Conservation (phyloP, 2,329 filamentous ascomycete species). For the Bipolaris oryzae region DNA sequence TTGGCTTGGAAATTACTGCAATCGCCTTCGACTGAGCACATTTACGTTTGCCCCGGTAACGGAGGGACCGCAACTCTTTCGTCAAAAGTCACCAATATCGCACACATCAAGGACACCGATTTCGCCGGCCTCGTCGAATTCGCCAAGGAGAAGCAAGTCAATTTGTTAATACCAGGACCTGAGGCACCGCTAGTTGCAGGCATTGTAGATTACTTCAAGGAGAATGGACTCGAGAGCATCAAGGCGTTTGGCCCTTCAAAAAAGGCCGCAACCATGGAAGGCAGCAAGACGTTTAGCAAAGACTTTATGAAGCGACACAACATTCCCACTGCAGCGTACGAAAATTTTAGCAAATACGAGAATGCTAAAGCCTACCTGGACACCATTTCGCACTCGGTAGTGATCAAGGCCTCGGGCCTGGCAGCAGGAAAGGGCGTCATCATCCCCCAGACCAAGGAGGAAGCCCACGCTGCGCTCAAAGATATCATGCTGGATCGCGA, state of each 20-base stretch:
- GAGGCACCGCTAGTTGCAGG: slow-evolving; percentile 94
- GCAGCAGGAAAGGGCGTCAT: slow-evolving; percentile 97
- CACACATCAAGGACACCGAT: slow-evolving; percentile 72
- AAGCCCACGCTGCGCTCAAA: slow-evolving; percentile 80
- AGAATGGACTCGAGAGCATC: slow-evolving; percentile 60
- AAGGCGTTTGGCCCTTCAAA: slow-evolving; percentile 84
- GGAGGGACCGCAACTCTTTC: slow-evolving; percentile 69
- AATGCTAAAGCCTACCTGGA: slow-evolving; percentile 73
- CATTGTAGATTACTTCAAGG: slow-evolving; percentile 78
- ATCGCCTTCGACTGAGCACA: slow-evolving; percentile 76
- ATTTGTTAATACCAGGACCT: slow-evolving; percentile 86
- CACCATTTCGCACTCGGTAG: slow-evolving; percentile 51
- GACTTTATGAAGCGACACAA: slow-evolving; percentile 93
- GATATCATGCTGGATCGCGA: slow-evolving; percentile 89
- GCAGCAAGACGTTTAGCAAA: slow-evolving; percentile 96
- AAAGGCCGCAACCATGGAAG: slow-evolving; percentile 87
- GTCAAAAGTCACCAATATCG: slow-evolving; percentile 68
- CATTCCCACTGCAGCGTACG: slow-evolving; percentile 90
- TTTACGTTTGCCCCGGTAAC: slow-evolving; percentile 76
- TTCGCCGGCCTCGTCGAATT: slow-evolving; percentile 78
- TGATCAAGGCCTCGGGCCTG: slow-evolving; percentile 92
- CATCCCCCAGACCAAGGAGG: slow-evolving; percentile 78
- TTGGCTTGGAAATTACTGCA: slow-evolving; percentile 92
- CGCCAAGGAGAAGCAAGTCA: slow-evolving; percentile 73
- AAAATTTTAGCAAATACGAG: slow-evolving; percentile 82